Evolutionary conservation across 768 basidiomycete genomes (phyloP), one percentile per base, ranked within the genome.

Genomic region (Collybiopsis luxurians): DNA sequence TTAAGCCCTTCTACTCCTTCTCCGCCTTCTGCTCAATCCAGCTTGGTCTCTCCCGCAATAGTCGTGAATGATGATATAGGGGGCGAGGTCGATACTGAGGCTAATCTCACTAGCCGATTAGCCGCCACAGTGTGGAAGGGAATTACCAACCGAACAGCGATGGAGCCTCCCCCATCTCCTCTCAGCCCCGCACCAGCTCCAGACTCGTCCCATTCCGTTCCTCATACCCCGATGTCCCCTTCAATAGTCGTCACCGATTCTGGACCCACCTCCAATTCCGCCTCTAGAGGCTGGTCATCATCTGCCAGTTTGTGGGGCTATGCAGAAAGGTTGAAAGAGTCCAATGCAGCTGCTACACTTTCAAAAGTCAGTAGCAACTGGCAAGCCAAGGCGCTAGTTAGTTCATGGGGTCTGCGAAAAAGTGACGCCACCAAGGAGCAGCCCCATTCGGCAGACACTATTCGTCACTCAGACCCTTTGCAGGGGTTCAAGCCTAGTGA

Each of bases 341-440:
- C 89, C 2, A 87, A 91, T 63, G 73, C 89, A 1, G 75, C 84
- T 36, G 90, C 90, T 12, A 76, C 81, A 1, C 69, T 91, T 15
- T 76, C 90, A 2, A 92, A 90, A 70, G 84, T 80, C 53, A 85
- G 89, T 68, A 87, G 80, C 24, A 91, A 91, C 59, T 89, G 85
- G 86, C 80, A 82, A 19, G 88, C 87, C 19, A 85, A 77, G 61
- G 84, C 85, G 15, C 63, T 85, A 44, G 61, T 79, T 54, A 72
- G 72, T n/a, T 60, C 73, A 24, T 80, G 79, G 79, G 67, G 72
- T 27, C 59, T 50, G 34, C 40, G 34, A 45, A 43, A 39, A 53
- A 54, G 19, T 27, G 50, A 34, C 4, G 17, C 42, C 19, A 26
- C 13, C 30, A 23, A 3, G n/a, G 34, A 30, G 15, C 27, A 40